These are phyloP conservation scores for Salvia hispanica DNA, from an alignment of 257 asterid species.

Conservation along the genomic window DNA sequence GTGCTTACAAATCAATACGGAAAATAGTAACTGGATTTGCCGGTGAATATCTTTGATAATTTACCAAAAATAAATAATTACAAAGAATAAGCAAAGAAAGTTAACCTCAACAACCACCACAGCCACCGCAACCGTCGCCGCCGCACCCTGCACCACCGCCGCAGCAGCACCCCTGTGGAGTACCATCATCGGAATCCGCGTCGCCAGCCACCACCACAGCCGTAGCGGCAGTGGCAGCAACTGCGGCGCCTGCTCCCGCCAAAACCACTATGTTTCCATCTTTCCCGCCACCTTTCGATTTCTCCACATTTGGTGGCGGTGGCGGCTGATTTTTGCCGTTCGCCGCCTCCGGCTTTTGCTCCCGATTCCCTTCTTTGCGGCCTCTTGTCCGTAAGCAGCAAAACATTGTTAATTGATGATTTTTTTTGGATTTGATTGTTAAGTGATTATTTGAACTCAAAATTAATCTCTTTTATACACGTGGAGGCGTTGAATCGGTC, in stretches of 20 bases:
- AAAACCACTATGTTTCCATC: conserved; percentile 36
- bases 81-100: too few species aligned
- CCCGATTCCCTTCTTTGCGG: conserved; percentile 10
- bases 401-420: conserved; percentile 5
- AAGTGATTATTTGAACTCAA: not conserved
- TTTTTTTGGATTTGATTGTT: too few species aligned
- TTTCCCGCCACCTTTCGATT: conserved; percentile 10
- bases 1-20: too few species aligned
- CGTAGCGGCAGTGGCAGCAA: conserved; percentile 22
- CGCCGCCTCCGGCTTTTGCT: conserved; percentile 4
- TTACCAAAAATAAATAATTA: too few species aligned
- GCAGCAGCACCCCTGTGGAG: not conserved
- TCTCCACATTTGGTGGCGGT: conserved; percentile 4
- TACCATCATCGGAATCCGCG: not conserved
- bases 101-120: conserved; percentile 34
- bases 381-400: conserved; percentile 40
- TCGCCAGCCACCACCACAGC: conserved; percentile 27
- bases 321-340: conserved; percentile 15
- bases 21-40: too few species aligned
- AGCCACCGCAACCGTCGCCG: conserved; percentile 27
- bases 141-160: not conserved
- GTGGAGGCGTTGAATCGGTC: conserved; percentile 16
- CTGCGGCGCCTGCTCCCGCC: conserved; percentile 30
- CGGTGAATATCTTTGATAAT: too few species aligned
- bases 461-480: not conserved